Evolutionary conservation across 495 filamentous ascomycete genomes (phyloP).

Genomic region (Echria macrotheca): DNA sequence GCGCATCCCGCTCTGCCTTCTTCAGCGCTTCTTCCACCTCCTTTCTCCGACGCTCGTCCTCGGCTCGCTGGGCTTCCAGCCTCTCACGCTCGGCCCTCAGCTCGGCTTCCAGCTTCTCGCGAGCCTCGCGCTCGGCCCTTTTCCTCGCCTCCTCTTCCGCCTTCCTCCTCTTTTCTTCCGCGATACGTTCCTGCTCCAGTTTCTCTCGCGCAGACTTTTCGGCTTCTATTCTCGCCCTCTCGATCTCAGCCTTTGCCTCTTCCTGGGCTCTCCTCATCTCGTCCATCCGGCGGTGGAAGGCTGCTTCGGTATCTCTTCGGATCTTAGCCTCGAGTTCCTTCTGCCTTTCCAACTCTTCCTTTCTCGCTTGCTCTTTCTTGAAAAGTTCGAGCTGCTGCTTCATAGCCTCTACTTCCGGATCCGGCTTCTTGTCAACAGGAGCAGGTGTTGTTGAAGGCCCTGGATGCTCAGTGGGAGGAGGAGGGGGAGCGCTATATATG

Average conservation of each 20-base stretch:
- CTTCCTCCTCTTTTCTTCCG: constrained; percentile 28
- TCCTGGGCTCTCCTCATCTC: constrained; percentile 32
- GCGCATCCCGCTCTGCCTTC: constrained; percentile 38
- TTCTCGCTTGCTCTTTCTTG: constrained; percentile 27
- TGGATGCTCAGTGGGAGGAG: constrained; percentile 41
- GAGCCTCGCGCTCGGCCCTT: constrained; percentile 36
- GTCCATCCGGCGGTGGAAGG: constrained; percentile 34
- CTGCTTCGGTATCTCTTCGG: constrained; percentile 37
- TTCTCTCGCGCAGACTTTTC: constrained; percentile 37
- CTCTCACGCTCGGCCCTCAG: constrained; percentile 28
- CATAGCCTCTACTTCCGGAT: constrained; percentile 43
- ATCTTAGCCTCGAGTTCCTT: constrained; percentile 42
- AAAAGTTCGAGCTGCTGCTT: constrained; percentile 36
- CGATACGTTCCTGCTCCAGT: constrained; percentile 33
- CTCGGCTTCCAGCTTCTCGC: constrained; percentile 32
- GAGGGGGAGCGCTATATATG: constrained; percentile 36
- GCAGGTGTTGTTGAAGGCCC: constrained; percentile 32
- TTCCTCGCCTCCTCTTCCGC: constrained; percentile 32
- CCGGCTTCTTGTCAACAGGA: constrained; percentile 27
- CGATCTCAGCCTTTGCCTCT: constrained; percentile 33
- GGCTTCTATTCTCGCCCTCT: constrained; percentile 38
- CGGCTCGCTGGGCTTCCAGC: constrained; percentile 29
- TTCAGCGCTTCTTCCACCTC: constrained; percentile 33
- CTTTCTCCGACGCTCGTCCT: constrained; percentile 28
- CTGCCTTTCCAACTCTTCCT: constrained; percentile 36